Evolutionary conservation across 1,139 yeast genomes (phyloP), one percentile per base, ranked within the genome.

Genomic region (Hansenula lynferdii): DNA sequence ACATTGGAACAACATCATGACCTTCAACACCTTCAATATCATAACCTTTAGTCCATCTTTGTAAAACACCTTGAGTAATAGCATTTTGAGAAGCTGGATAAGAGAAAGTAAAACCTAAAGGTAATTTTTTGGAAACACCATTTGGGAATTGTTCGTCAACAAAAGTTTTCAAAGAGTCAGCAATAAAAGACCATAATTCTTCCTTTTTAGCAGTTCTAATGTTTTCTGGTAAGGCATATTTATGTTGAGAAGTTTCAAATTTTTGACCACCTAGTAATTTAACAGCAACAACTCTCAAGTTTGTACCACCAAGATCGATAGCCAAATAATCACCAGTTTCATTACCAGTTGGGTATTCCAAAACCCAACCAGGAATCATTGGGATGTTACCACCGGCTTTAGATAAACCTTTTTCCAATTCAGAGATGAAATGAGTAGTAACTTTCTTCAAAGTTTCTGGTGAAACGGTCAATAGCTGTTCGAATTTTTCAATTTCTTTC

Each of bases 21-120:
- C 97, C 97, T 69, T 92, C 98, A 39, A 92, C 97, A 45, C 84
- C 89, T 41, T 77, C 84, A 54, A 92, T 87, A 62, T 92, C 96
- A 65, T 86, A 92, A 49, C 98, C 98, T 70, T 92, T 92, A 45
- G 98, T 92, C 98, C 98, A 92, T 64, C 94, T 77, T 71, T 87
- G 96, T 60, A 92, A 75, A 42, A 85, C 63, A 59, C 97, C 98
- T 52, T 77, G 72, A 67, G 86, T 83, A 58, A 92, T 87, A 43
- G 82, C 84, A 49, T 69, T 62, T 67, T 92, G 98, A 34, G 89
- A 71, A 45, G 92, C 87, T 41, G 98, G 97, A 68, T 82, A 92
- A 20, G 95, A 84, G 70, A 92, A 92, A 18, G 98, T 92, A 75
- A 92, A 92, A 35, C 98, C 97, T 54, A 90, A 72, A 32, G 95